A percentile compares a stretch with the other conserved stretches of the same genome.
phyloP scores from a whole-genome alignment of 2,329 filamentous ascomycete species.

The Diplocarpon mali region DNA sequence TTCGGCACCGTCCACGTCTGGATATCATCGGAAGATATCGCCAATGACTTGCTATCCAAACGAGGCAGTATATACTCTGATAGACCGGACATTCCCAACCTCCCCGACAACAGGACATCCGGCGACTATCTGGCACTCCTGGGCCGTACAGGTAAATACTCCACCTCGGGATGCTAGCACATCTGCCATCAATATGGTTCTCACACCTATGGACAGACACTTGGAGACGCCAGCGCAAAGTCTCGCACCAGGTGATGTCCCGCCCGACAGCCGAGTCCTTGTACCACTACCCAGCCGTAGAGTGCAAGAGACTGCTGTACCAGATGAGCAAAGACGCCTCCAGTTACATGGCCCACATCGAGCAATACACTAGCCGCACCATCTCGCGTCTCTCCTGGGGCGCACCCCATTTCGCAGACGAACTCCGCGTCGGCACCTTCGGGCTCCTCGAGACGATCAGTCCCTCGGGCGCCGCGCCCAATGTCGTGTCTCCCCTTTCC shows the following conservation, averaged over 20 bases:
- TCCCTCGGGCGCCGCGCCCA: conserved; percentile 35
- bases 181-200: not conserved
- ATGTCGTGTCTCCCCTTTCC: conserved; percentile 35
- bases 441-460: conserved; percentile 36
- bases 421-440: conserved; percentile 35
- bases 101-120: conserved; percentile 36
- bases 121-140: conserved; percentile 37
- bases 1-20: conserved; percentile 37
- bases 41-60: conserved; percentile 34
- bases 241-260: conserved; percentile 35
- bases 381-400: conserved; percentile 37
- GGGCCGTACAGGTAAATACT: conserved; percentile 30
- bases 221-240: conserved; percentile 38
- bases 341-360: conserved; percentile 36
- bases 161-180: not conserved
- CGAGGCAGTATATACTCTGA: conserved; percentile 36
- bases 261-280: conserved; percentile 29
- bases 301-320: conserved; percentile 31
- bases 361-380: conserved; percentile 37
- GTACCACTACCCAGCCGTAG: conserved; percentile 33
- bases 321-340: conserved; percentile 30
- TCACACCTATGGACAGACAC: conserved; percentile 27
- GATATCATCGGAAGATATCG: conserved; percentile 37
- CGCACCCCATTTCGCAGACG: conserved; percentile 30
- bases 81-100: conserved; percentile 35